A percentile compares a stretch with the other conserved stretches of the same genome.
phyloP scores from a whole-genome alignment of 768 basidiomycete genomes.

The Lactifluus hygrophoroides region DNA sequence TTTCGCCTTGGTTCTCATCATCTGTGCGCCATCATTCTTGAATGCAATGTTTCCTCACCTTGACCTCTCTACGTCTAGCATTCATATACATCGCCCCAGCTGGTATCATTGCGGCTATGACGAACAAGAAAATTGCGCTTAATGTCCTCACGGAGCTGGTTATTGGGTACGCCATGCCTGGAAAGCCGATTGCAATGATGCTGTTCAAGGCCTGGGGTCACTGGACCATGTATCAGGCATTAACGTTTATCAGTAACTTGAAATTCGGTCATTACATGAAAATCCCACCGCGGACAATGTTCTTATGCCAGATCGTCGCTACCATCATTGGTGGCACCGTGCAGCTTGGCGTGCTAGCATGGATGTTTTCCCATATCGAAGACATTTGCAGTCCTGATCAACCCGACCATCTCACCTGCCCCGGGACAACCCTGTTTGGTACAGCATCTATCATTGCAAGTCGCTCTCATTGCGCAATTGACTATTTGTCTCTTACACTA shows the following conservation, averaged over 20 bases:
- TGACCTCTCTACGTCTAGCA: constrained; percentile 25
- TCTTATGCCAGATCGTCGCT: too few species aligned
- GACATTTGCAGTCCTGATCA: too few species aligned
- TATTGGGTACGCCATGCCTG: constrained; percentile 51
- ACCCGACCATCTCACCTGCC: constrained; percentile 43
- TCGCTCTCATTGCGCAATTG: too few species aligned
- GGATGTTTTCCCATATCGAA: too few species aligned
- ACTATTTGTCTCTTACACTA: too few species aligned
- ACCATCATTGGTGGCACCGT: too few species aligned
- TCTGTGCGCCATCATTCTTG: too few species aligned
- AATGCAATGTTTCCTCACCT: not conserved
- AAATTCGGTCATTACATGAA: constrained; percentile 41
- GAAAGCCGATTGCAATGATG: constrained; percentile 59
- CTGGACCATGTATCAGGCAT: constrained; percentile 58
- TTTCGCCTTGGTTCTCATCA: constrained; percentile 62
- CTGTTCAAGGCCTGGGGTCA: constrained; percentile 81
- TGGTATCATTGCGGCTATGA: constrained; percentile 71
- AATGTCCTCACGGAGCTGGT: constrained; percentile 74
- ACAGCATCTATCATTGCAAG: too few species aligned
- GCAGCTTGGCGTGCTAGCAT: too few species aligned
- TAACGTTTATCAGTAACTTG: constrained; percentile 58
- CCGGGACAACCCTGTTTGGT: too few species aligned
- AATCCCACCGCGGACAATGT: too few species aligned
- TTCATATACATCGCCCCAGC: constrained; percentile 66
- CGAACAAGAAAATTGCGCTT: constrained; percentile 67